A percentile compares a stretch with the other conserved stretches of the same genome.
phyloP scores from a whole-genome alignment of 2,329 filamentous ascomycete species.

The Phialophora chinensis region DNA sequence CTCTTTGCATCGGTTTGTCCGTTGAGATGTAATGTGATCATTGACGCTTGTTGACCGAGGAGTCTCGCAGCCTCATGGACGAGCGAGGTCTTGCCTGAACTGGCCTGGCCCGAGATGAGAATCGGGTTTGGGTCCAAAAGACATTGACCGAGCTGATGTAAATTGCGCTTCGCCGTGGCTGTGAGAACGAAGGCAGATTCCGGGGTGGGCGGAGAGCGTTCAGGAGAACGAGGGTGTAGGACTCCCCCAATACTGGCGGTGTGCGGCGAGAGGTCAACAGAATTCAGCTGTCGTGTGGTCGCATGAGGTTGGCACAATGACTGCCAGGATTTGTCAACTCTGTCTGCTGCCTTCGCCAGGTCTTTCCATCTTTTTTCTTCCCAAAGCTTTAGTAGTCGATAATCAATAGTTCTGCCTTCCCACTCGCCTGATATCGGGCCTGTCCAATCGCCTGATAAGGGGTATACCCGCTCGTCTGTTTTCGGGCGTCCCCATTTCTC shows the following conservation, averaged over 20 bases:
- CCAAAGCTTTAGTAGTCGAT: constrained; percentile 72
- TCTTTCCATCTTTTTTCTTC: constrained; percentile 63
- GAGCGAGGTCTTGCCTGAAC: constrained; percentile 87
- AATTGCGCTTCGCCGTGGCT: constrained; percentile 72
- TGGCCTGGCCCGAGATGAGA: constrained; percentile 79
- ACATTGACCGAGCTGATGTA: constrained; percentile 70
- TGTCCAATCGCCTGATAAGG: too few species aligned
- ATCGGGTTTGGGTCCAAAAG: constrained; percentile 74
- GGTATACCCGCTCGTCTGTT: too few species aligned
- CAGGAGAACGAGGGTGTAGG: constrained; percentile 69
- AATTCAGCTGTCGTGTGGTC: constrained; percentile 40
- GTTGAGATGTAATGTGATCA: constrained; percentile 95
- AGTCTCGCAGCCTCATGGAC: constrained; percentile 81
- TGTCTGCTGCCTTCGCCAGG: constrained; percentile 58
- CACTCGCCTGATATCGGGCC: constrained; percentile 68
- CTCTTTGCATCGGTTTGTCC: constrained; percentile 98
- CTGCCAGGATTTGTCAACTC: constrained; percentile 45
- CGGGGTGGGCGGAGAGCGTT: constrained; percentile 49
- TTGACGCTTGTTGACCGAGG: constrained; percentile 76
- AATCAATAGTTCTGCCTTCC: constrained; percentile 79
- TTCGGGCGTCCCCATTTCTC: too few species aligned
- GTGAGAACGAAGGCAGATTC: constrained; percentile 69
- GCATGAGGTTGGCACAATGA: constrained; percentile 25
- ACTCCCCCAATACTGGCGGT: constrained; percentile 70
- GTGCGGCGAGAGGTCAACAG: constrained; percentile 58